These are phyloP conservation scores for Arachis hypogaea DNA, from an alignment of 306 rosid genomes.

Conservation along the genomic window DNA sequence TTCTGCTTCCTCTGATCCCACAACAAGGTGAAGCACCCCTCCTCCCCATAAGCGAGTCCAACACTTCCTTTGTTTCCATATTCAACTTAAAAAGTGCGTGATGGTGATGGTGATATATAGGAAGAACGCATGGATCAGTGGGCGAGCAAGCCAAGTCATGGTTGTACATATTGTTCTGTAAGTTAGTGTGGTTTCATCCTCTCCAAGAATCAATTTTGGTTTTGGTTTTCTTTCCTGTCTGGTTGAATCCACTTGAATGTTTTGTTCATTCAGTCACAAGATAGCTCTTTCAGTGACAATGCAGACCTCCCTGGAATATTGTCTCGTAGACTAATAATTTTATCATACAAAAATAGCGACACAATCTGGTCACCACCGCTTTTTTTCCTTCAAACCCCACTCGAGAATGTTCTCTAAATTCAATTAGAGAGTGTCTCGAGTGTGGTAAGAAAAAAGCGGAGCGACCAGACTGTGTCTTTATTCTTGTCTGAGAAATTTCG, in stretches of 20 bases:
- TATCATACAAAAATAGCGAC: too few relatives aligned
- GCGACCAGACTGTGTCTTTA: constrained; percentile 65
- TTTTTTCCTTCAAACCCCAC: too few relatives aligned
- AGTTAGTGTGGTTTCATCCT: constrained; percentile 46
- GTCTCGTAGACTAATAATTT: constrained; percentile 66
- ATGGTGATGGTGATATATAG: too few relatives aligned
- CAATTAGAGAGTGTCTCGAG: constrained; percentile 82
- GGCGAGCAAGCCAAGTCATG: not conserved
- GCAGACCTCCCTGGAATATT: constrained; percentile 97
- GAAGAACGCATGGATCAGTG: too few relatives aligned
- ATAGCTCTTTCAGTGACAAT: constrained; percentile 87
- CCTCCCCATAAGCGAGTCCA: too few relatives aligned
- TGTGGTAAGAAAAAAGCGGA: constrained; percentile 66
- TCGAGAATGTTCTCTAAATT: constrained; percentile 21
- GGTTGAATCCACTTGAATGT: constrained; percentile 93
- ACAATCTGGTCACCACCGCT: too few relatives aligned
- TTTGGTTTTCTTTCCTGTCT: constrained; percentile 45
- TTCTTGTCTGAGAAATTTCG: constrained; percentile 73
- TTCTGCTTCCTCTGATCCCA: too few relatives aligned
- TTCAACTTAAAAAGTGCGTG: too few relatives aligned
- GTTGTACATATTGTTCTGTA: constrained; percentile 86
- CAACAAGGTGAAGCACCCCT: too few relatives aligned
- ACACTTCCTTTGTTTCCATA: too few relatives aligned
- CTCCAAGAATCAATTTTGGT: constrained; percentile 7
- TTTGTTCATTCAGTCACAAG: constrained; percentile 95